Evolutionary conservation across 495 filamentous ascomycete species (phyloP), one percentile per base, ranked within the genome.

Genomic region (Xylaria longipes): DNA sequence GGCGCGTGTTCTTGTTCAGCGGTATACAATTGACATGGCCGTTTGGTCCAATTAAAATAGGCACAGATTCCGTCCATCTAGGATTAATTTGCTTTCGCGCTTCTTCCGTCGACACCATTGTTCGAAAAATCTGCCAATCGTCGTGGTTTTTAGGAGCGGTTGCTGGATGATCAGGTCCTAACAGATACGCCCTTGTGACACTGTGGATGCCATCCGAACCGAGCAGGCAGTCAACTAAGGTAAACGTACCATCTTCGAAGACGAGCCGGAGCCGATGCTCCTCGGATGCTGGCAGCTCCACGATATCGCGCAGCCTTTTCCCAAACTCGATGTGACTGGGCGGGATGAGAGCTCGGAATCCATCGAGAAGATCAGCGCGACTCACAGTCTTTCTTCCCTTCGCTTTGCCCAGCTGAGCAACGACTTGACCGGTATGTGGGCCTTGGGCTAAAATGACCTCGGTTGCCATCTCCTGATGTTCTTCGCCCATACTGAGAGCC

Each of bases 161-260:
- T 29, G 83, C 82, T 5, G 80, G 79, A 64, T 84, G 81, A 39
- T 79, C 68, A 37, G 74, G 48, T 0, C 82, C 81, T 8, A 85
- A 74, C 15, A 87, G 67, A 71, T 84, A 78, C 50, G 57, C 58
- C 5, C 85, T 79, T n/a, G 81, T 81, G 15, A 74, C 46, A 58
- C 77, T 79, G 45, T 84, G 83, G n/a, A 87, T 81, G 33, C 85
- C 85, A 65, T 87, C 85, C n/a, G 82, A 83, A 1, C 80, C 82
- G 2, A 87, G 67, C 52, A 87, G 70, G 31, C 80, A 77, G 65
- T 84, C 78, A 3, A 64, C 81, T 12, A 68, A 43, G 5, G 67
- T 74, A 5, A 70, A 31, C n/a, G 76, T 77, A 0, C 77, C 78
- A 57, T 84, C 80, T n/a, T 71, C 65, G 71, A 84, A 84, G 27